Evolutionary conservation across 306 rosid genomes (phyloP).

Genomic region (Ceratonia siliqua): DNA sequence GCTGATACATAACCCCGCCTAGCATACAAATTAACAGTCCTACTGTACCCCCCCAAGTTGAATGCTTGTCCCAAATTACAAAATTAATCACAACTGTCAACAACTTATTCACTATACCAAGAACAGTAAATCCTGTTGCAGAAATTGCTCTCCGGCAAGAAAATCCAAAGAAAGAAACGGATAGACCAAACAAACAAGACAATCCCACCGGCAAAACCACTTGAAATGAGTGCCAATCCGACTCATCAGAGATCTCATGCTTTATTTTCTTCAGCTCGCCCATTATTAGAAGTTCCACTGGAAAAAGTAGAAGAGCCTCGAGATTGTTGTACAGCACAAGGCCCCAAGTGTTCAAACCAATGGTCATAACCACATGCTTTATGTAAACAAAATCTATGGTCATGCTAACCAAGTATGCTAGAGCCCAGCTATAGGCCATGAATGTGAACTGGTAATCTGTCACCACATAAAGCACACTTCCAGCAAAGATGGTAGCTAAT

Average conservation of each 20-base stretch:
- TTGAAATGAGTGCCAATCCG: slow-evolving; percentile 68
- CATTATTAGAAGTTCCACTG: slow-evolving; percentile 71
- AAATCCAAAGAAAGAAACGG: slow-evolving; percentile 82
- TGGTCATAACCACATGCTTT: slow-evolving; percentile 78
- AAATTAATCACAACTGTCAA: slow-evolving; percentile 72
- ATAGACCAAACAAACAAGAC: slow-evolving; percentile 68
- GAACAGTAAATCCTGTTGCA: slow-evolving; percentile 80
- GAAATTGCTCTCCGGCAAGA: slow-evolving; percentile 81
- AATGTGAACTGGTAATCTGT: slow-evolving; percentile 79
- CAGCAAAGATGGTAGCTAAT: slow-evolving; percentile 60
- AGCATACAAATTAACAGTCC: slow-evolving; percentile 78
- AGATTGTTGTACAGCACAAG: slow-evolving; percentile 75
- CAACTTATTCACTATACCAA: slow-evolving; percentile 77
- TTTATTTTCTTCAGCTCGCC: slow-evolving; percentile 72
- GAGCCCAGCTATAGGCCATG: slow-evolving; percentile 74
- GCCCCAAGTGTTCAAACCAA: slow-evolving; percentile 77
- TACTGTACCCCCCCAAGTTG: slow-evolving; percentile 66
- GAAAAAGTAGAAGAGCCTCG: slow-evolving; percentile 79
- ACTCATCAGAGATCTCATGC: slow-evolving; percentile 66
- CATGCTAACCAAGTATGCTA: slow-evolving; percentile 75
- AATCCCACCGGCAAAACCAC: slow-evolving; percentile 68
- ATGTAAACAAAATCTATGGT: slow-evolving; percentile 79
- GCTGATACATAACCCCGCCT: slow-evolving; percentile 77
- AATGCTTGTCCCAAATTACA: slow-evolving; percentile 76
- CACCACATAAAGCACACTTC: slow-evolving; percentile 69